Base-by-base conservation (phyloP, 441 rosid species). In the Arabidopsis hybrid region DNA sequence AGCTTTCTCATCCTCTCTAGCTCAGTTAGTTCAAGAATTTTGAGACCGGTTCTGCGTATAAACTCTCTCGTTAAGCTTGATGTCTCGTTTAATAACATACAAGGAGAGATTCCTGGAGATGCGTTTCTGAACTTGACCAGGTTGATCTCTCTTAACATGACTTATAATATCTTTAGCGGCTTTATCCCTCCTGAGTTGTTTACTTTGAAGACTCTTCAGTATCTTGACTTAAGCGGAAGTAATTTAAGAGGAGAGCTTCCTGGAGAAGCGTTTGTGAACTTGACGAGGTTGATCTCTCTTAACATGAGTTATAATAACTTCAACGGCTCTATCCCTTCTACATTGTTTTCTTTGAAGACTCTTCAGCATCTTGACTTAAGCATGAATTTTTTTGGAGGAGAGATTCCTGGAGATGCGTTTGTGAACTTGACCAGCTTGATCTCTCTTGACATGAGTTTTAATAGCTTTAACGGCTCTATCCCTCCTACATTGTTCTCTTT, bases 91-190 rank as follows among this genome's bases (percentile, higher is more conserved):
- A 77, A 82, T 58, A 70, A 3, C 3, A 51, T 79, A 34, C 45
- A 55, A 32, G 79, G 74, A 75, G 76, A 65, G 52, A 69, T 82
- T 55, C 74, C 67, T 21, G 73, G 80, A 17, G 68, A 42, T 12
- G 78, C 51, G 21, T 72, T 78, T 47, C 73, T 32, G 7, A 81
- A 79, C 74, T 74, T 83, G 60, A 65, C 76, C 3, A 68, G 50
- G 39, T 4, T 76, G 0, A 60, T 56, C 5, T 36, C 47, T 13
- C 78, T 83, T 13, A 55, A 58, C 75, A 52, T 81, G 72, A 31
- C 8, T 1, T 0, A 2, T 8, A 83, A 81, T 5, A 60, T 6
- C 31, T 69, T 83, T 43, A 72, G 6, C 39, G 74, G 81, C 8
- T 18, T 68, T 17, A 77, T 79, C 47, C 77, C 73, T 31, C 69